These are phyloP conservation scores for Teratosphaeria nubilosa DNA, from an alignment of 2,329 filamentous ascomycete species.

Conservation along the genomic window DNA sequence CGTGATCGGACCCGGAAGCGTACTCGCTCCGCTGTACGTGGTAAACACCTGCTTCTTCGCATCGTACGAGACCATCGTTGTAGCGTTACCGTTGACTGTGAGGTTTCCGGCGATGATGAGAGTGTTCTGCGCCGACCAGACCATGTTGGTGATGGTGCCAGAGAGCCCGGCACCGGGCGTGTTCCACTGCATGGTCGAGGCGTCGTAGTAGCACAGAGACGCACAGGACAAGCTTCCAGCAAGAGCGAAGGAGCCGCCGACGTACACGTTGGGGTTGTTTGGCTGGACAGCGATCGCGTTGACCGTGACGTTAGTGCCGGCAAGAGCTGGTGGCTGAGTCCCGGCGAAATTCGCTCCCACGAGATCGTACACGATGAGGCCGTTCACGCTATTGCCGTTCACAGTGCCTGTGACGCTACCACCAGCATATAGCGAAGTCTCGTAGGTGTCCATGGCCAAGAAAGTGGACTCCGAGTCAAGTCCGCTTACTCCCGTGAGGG, in stretches of 20 bases:
- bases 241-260: conserved; percentile 73
- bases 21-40: conserved; percentile 48
- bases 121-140: conserved; percentile 63
- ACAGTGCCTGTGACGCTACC: conserved; percentile 67
- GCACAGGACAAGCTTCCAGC: conserved; percentile 77
- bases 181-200: conserved; percentile 63
- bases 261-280: conserved; percentile 63
- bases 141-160: conserved; percentile 60
- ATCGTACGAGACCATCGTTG: conserved; percentile 65
- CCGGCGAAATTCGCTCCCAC: conserved; percentile 48
- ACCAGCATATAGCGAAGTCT: conserved; percentile 67
- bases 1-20: conserved; percentile 70
- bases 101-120: conserved; percentile 73
- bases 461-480: conserved; percentile 67
- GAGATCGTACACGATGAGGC: conserved; percentile 73
- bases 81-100: conserved; percentile 53
- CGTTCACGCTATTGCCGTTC: conserved; percentile 52
- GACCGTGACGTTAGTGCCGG: conserved; percentile 60
- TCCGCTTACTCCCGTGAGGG: conserved; percentile 49
- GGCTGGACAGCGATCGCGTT: conserved; percentile 66
- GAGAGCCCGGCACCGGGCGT: conserved; percentile 62
- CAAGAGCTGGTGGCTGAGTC: conserved; percentile 65
- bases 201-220: conserved; percentile 70
- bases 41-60: conserved; percentile 57
- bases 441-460: conserved; percentile 56